Evolutionary conservation across 768 basidiomycete genomes (phyloP).

Genomic region (Coprinellus aureogranulatus): DNA sequence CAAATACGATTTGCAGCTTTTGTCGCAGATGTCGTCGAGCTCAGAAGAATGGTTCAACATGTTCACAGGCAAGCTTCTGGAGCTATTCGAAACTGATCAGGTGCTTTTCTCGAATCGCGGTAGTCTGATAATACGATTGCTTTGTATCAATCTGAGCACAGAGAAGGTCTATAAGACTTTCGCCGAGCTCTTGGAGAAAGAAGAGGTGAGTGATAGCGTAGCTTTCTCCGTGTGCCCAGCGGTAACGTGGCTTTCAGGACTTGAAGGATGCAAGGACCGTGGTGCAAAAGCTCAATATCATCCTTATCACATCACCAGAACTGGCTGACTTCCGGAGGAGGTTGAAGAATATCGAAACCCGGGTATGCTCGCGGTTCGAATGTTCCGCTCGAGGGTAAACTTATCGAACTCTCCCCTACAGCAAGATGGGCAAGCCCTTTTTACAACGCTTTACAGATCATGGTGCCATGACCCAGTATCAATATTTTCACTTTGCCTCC

Average conservation of each 20-base stretch:
- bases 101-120: conserved; percentile 87
- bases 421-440: conserved; percentile 96
- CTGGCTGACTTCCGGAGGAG: conserved; percentile 91
- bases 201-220: conserved; percentile 65
- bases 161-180: conserved; percentile 94
- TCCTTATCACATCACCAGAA: conserved; percentile 94
- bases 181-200: conserved; percentile 96
- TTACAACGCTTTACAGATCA: conserved; percentile 89
- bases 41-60: conserved; percentile 93
- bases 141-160: conserved; percentile 91
- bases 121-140: conserved; percentile 91
- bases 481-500: conserved; percentile 90
- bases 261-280: conserved; percentile 97
- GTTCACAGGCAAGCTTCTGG: conserved; percentile 93
- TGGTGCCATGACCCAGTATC: conserved; percentile 99
- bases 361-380: conserved; percentile 49
- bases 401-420: conserved; percentile 17
- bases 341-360: conserved; percentile 88
- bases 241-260: conserved; percentile 52
- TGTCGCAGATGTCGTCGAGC: conserved; percentile 94
- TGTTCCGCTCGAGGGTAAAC: neutral
- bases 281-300: conserved; percentile 95
- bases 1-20: conserved; percentile 90
- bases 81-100: conserved; percentile 92
- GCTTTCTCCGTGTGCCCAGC: neutral